Evolutionary conservation across 257 asterid genomes (phyloP).

Genomic region (Scutellaria barbata): DNA sequence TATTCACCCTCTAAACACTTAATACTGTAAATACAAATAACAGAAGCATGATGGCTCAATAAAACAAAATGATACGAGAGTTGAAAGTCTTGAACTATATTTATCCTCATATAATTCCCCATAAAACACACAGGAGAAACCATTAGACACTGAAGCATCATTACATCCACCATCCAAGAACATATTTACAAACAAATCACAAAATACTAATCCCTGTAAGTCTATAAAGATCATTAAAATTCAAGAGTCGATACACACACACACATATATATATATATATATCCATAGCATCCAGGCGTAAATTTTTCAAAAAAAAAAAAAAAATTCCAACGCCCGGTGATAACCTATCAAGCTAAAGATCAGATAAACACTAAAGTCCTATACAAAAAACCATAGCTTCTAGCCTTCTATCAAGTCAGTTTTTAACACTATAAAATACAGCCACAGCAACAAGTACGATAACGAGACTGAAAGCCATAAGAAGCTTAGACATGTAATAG

Average conservation of each 20-base stretch:
- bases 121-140: background rate
- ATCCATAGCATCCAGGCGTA: slow-evolving; percentile 24
- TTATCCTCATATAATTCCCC: no score
- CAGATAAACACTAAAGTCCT: slow-evolving; percentile 33
- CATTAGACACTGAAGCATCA: slow-evolving; percentile 14
- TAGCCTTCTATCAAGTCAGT: slow-evolving; percentile 21
- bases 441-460: slow-evolving; percentile 49
- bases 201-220: slow-evolving; percentile 14
- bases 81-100: no score
- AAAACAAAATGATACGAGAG: no score
- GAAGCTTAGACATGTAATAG: slow-evolving; percentile 48
- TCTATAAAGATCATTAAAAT: slow-evolving; percentile 11
- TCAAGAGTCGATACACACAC: background rate
- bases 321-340: slow-evolving; percentile 8
- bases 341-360: slow-evolving; percentile 35
- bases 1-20: no score
- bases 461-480: slow-evolving; percentile 49
- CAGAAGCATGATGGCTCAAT: no score
- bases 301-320: background rate
- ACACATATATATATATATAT: slow-evolving; percentile 26
- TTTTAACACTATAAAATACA: slow-evolving; percentile 34
- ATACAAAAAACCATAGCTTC: slow-evolving; percentile 24
- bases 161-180: slow-evolving; percentile 28
- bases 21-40: no score
- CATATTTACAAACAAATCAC: slow-evolving; percentile 37